phyloP scores from a whole-genome alignment of 257 asterid genomes.

The Solanum gandarillasii region DNA sequence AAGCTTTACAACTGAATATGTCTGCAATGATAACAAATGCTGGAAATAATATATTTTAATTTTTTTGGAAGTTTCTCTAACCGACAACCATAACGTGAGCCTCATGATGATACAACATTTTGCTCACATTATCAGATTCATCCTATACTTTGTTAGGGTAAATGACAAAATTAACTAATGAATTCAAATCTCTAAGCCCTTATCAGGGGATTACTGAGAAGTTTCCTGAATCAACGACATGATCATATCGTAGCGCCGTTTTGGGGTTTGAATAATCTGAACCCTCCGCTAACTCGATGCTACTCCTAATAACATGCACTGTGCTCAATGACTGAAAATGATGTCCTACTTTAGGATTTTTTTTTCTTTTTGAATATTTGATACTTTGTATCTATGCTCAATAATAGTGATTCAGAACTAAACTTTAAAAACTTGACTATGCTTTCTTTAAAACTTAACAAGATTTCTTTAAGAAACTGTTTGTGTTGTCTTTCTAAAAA shows the following conservation, averaged over 20 bases:
- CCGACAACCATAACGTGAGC: background rate
- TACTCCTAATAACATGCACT: background rate
- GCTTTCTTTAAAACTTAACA: background rate
- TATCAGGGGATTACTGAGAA: too few relatives aligned
- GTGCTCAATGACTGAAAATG: background rate
- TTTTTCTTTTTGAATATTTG: too few relatives aligned
- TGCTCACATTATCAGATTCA: background rate
- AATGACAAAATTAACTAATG: too few relatives aligned
- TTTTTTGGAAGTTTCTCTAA: too few relatives aligned
- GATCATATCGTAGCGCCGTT: background rate
- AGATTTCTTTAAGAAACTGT: background rate
- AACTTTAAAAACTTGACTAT: background rate
- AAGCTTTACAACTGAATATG: background rate
- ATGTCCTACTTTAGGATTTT: background rate
- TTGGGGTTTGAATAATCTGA: background rate
- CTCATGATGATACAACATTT: background rate
- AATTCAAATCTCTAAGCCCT: too few relatives aligned
- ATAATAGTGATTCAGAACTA: background rate
- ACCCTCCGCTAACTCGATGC: background rate
- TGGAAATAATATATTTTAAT: too few relatives aligned
- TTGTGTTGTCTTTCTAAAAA: background rate
- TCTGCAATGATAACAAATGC: background rate
- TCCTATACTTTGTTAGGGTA: background rate
- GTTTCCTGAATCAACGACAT: background rate
- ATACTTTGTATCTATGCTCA: background rate